These are phyloP conservation scores for Spinellus fusiger DNA, from an alignment of 192 early-diverging fungal species.

Conservation along the genomic window DNA sequence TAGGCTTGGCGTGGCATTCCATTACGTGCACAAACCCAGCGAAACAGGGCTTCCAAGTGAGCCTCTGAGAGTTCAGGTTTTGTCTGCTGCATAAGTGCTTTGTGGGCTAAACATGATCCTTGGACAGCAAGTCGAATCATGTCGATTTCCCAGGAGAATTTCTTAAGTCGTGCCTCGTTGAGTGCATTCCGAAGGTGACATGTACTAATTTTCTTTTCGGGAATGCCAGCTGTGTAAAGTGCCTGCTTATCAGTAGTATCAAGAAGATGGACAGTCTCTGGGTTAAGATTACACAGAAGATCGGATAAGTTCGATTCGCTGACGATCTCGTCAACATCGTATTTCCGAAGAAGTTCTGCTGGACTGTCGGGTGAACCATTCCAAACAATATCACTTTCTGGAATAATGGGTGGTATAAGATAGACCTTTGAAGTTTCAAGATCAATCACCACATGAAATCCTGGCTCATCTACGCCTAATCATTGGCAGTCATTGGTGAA, in stretches of 20 bases:
- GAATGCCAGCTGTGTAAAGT: not conserved
- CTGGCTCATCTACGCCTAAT: slow-evolving; percentile 65
- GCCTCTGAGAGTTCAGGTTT: slow-evolving; percentile 59
- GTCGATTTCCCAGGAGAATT: slow-evolving; percentile 72
- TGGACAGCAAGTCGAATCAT: slow-evolving; percentile 71
- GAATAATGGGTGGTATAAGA: slow-evolving; percentile 65
- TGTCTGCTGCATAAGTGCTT: slow-evolving; percentile 71
- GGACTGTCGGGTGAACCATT: slow-evolving; percentile 62
- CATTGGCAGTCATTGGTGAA: not conserved
- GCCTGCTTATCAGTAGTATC: slow-evolving; percentile 29
- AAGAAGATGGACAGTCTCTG: slow-evolving; percentile 46
- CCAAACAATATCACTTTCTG: slow-evolving; percentile 75
- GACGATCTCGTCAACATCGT: slow-evolving; percentile 68
- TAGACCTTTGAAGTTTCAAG: slow-evolving; percentile 54
- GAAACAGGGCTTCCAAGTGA: slow-evolving; percentile 75
- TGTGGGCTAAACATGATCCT: slow-evolving; percentile 73
- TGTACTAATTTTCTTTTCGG: slow-evolving; percentile 25
- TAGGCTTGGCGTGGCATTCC: slow-evolving; percentile 77
- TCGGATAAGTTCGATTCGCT: slow-evolving; percentile 49
- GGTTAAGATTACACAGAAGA: slow-evolving; percentile 41
- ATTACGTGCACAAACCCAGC: slow-evolving; percentile 60
- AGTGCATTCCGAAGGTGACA: slow-evolving; percentile 44
- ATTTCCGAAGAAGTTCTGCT: slow-evolving; percentile 45
- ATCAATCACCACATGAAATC: slow-evolving; percentile 68
- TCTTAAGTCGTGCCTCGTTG: slow-evolving; percentile 78